These are phyloP conservation scores for Cotoneaster glaucophyllus DNA, from an alignment of 306 rosid genomes.

Conservation along the genomic window DNA sequence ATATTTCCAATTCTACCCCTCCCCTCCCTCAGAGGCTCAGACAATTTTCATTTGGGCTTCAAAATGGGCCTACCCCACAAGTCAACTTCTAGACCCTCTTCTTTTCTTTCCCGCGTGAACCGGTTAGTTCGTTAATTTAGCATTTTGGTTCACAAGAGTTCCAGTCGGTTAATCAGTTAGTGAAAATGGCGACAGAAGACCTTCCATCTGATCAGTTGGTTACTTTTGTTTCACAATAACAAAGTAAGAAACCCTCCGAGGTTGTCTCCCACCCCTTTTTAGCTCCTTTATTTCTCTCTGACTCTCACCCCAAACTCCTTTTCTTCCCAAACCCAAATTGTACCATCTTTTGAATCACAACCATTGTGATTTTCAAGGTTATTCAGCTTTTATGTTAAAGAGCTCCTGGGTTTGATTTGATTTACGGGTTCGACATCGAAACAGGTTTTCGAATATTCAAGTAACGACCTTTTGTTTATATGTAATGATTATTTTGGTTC, in stretches of 20 bases:
- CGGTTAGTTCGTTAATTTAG: not conserved
- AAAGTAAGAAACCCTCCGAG: slow-evolving; percentile 17
- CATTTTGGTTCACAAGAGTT: not conserved
- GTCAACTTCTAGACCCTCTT: not conserved
- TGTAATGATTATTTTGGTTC: not conserved
- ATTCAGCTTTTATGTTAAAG: no score
- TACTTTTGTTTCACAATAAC: slow-evolving; percentile 22
- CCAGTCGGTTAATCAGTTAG: slow-evolving; percentile 1
- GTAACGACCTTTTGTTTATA: slow-evolving; percentile 22
- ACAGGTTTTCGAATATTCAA: not conserved
- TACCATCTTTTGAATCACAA: not conserved
- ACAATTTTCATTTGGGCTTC: not conserved
- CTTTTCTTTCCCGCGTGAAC: slow-evolving; percentile 5
- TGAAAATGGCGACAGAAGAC: not conserved
- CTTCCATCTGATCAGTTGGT: not conserved
- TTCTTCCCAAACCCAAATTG: not conserved
- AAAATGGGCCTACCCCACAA: not conserved
- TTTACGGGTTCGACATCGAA: not conserved
- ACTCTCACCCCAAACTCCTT: slow-evolving; percentile 12
- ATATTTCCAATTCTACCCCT: slow-evolving; percentile 38
- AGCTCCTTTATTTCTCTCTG: slow-evolving; percentile 7
- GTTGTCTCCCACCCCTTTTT: slow-evolving; percentile 27
- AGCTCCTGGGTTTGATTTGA: not conserved
- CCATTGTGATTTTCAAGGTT: not conserved
- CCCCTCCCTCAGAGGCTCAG: not conserved